Evolutionary conservation across 2,329 filamentous ascomycete genomes (phyloP).

Genomic region (Paecilomyces sp.): DNA sequence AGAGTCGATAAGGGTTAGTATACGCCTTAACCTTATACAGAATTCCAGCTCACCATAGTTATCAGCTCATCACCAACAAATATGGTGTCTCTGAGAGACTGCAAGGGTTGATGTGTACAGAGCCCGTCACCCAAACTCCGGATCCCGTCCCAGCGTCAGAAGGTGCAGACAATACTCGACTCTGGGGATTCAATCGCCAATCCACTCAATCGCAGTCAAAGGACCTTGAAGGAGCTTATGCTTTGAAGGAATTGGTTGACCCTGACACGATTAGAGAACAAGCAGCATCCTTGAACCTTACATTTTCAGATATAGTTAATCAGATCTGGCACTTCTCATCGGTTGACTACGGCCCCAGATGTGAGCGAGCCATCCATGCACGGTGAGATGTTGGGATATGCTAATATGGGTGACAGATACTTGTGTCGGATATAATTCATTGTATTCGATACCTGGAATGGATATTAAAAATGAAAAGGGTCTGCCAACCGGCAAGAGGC

Average conservation of each 20-base stretch:
- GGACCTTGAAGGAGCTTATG: slow-evolving; percentile 26
- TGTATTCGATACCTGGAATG: slow-evolving; percentile 41
- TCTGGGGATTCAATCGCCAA: slow-evolving; percentile 5
- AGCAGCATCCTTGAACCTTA: slow-evolving; percentile 28
- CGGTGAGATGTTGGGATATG: slow-evolving; percentile 8
- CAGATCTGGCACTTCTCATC: slow-evolving; percentile 71
- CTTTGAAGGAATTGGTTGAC: slow-evolving; percentile 15
- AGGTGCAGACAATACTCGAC: slow-evolving; percentile 9
- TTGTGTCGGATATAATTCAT: slow-evolving; percentile 63
- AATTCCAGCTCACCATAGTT: background rate
- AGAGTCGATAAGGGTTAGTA: slow-evolving; percentile 42
- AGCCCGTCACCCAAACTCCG: slow-evolving; percentile 34
- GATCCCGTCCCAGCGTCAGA: slow-evolving; percentile 9
- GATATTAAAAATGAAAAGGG: slow-evolving; percentile 23
- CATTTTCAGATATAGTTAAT: slow-evolving; percentile 55
- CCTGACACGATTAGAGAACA: slow-evolving; percentile 13
- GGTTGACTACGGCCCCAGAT: slow-evolving; percentile 60
- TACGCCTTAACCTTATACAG: background rate
- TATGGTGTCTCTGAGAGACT: slow-evolving; percentile 65
- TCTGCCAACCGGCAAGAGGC: slow-evolving; percentile 44
- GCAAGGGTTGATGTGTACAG: slow-evolving; percentile 55
- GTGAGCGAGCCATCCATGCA: slow-evolving; percentile 32
- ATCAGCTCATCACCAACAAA: slow-evolving; percentile 45
- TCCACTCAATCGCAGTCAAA: slow-evolving; percentile 10
- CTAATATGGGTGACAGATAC: slow-evolving; percentile 43